These are phyloP conservation scores for Trichocladium antarcticum DNA, from an alignment of 495 filamentous ascomycete species.

Conservation along the genomic window DNA sequence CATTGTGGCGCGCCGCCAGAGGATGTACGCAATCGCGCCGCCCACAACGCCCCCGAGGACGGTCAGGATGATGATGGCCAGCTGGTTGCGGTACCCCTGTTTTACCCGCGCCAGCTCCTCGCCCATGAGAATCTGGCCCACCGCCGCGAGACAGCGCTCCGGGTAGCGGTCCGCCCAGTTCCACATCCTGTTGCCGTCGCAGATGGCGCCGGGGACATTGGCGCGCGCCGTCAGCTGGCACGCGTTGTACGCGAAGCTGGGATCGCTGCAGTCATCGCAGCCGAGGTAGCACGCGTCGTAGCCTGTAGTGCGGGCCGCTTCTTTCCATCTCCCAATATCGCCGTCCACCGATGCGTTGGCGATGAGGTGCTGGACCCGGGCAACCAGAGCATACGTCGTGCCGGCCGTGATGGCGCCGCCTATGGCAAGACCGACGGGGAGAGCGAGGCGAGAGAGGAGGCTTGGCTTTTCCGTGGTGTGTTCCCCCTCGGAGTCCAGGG, in stretches of 20 bases:
- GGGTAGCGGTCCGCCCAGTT: conserved; percentile 25
- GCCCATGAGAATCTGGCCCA: conserved; percentile 12
- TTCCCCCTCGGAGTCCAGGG: too few relatives aligned
- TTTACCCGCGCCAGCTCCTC: conserved; percentile 12
- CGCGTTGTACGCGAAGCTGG: conserved; percentile 16
- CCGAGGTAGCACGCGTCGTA: conserved; percentile 24
- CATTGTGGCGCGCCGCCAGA: conserved; percentile 8
- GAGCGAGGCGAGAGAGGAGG: not conserved
- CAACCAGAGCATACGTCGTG: conserved; percentile 12
- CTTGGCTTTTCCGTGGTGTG: not conserved
- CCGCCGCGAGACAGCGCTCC: conserved; percentile 10
- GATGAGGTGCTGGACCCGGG: conserved; percentile 14
- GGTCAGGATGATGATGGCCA: conserved; percentile 12
- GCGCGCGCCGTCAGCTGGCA: conserved; percentile 16
- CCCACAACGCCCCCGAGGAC: conserved; percentile 14
- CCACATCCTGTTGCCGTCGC: conserved; percentile 22
- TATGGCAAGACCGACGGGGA: not conserved
- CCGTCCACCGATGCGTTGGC: conserved; percentile 10
- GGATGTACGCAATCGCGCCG: conserved; percentile 7
- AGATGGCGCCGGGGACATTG: conserved; percentile 9
- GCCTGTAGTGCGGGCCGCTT: conserved; percentile 10
- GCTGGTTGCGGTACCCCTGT: conserved; percentile 11
- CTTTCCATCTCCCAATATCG: conserved; percentile 12
- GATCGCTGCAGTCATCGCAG: conserved; percentile 21
- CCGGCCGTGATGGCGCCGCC: conserved; percentile 1